Conservation (phyloP, 768 basidiomycete genomes). For the Goffeauzyma gilvescens region DNA sequence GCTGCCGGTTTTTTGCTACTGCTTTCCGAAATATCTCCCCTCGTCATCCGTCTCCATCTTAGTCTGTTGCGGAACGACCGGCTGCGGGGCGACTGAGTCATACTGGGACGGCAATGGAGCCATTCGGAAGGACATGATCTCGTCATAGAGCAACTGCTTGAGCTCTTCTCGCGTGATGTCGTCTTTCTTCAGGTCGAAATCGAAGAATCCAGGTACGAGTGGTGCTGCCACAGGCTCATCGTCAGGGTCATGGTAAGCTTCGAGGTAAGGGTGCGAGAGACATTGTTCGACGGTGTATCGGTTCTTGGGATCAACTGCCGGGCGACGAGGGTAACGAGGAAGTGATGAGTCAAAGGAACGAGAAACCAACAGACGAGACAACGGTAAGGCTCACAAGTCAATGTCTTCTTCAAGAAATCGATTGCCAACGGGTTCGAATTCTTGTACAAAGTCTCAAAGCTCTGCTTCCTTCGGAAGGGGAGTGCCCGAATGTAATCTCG, state of each 20-base stretch:
- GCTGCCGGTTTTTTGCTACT: too few relatives aligned
- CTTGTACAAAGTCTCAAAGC: slow-evolving; percentile 72
- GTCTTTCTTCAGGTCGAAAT: slow-evolving; percentile 92
- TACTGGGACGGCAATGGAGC: too few relatives aligned
- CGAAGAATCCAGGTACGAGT: slow-evolving; percentile 90
- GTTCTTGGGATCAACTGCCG: slow-evolving; percentile 83
- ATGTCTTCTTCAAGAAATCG: slow-evolving; percentile 52
- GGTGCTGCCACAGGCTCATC: slow-evolving; percentile 92
- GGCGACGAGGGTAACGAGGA: too few relatives aligned
- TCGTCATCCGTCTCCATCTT: too few relatives aligned
- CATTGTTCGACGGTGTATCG: slow-evolving; percentile 87
- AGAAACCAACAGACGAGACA: too few relatives aligned
- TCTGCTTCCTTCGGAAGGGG: slow-evolving; percentile 72
- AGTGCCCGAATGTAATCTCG: slow-evolving; percentile 78
- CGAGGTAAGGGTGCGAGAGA: slow-evolving; percentile 81
- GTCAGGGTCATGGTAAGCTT: slow-evolving; percentile 89
- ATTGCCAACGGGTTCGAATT: slow-evolving; percentile 65
- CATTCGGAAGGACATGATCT: slow-evolving; percentile 79
- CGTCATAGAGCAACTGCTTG: slow-evolving; percentile 47
- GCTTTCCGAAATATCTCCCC: too few relatives aligned
- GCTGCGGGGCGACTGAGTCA: too few relatives aligned
- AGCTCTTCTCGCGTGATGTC: slow-evolving; percentile 87
- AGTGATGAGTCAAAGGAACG: background rate
- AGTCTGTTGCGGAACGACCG: too few relatives aligned
- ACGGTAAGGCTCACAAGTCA: slow-evolving; percentile 60